Evolutionary conservation across 2,329 filamentous ascomycete species (phyloP), one percentile per base, ranked within the genome.

Genomic region (Neonectria coccinea): DNA sequence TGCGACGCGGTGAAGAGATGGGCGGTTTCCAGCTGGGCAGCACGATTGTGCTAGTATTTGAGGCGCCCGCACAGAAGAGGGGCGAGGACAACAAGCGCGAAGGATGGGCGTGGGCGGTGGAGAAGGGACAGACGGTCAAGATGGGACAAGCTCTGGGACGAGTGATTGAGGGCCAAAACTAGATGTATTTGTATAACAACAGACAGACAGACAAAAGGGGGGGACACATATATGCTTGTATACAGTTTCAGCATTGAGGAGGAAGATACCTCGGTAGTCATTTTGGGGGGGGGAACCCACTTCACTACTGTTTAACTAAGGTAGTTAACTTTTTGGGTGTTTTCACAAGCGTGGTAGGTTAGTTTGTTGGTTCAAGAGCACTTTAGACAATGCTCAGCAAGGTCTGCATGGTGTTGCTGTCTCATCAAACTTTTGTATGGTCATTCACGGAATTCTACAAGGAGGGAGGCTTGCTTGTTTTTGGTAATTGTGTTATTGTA

Each of bases 21-120:
- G 96, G 96, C 59, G 97, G 96, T 0, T 99, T 99, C 81, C 93
- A 97, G 82, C 85, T 99, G 4, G 96, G 96, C 20, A 97, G 93
- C 78, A 97, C 95, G 1, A 90, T 99, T 70, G 96, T 99, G 42
- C 84, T 99, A 56, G 94, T 99, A 1, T 99, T 99, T 76, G 97
- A 99, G 81, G 96, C 96, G 12, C 96, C 96, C 1, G 69, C 89
- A 1, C 89, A 87, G 78, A 84, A 83, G 61, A 81, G 79, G 8
- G 82, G 82, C 33, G 84, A 82, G 20, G 84, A 83, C 1, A 82
- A 85, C 56, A 81, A 85, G 58, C 87, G 84, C 62, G 88, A 86
- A 14, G 94, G 94, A 0, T 98, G 93, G 87, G 87, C 85, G 66
- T 99, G 96, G 95, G 86, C 85, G 29, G 91, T 98, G 53, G 88